A percentile compares a stretch with the other conserved stretches of the same genome.
Conservation (phyloP, 2,329 filamentous ascomycete genomes). For the Pezicula carpinea region DNA sequence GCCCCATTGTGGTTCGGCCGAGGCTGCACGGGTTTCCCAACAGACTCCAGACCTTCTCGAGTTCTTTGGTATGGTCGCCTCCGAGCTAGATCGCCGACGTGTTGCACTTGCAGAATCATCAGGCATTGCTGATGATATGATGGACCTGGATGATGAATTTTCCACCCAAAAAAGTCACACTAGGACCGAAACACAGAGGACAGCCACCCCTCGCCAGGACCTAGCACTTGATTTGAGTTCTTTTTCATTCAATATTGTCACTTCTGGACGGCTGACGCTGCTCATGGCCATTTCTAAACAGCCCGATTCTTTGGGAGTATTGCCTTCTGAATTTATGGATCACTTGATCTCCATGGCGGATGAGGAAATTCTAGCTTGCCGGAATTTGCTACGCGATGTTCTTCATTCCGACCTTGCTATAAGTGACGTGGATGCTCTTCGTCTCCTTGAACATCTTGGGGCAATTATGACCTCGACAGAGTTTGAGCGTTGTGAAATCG, state of each 20-base stretch:
- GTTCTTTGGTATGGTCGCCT: constrained; percentile 20
- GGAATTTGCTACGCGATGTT: constrained; percentile 45
- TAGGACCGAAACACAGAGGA: constrained; percentile 30
- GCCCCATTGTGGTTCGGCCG: constrained; percentile 15
- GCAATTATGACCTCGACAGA: constrained; percentile 49
- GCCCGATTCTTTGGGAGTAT: constrained; percentile 31
- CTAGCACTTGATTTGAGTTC: constrained; percentile 20
- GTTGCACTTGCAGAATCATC: constrained; percentile 9
- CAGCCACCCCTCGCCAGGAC: constrained; percentile 37
- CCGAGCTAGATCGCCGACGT: constrained; percentile 14
- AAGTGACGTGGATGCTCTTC: constrained; percentile 39
- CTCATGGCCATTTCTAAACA: constrained; percentile 14
- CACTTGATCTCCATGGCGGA: constrained; percentile 43
- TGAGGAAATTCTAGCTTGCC: constrained; percentile 50
- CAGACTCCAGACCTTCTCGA: constrained; percentile 17
- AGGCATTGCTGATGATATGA: constrained; percentile 42
- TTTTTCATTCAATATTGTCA: constrained; percentile 20
- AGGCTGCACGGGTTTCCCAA: constrained; percentile 13
- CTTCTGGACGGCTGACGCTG: constrained; percentile 19
- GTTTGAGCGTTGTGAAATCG: constrained; percentile 70
- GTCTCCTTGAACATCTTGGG: constrained; percentile 47
- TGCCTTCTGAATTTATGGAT: constrained; percentile 48
- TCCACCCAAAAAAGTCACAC: constrained; percentile 53
- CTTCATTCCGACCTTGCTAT: constrained; percentile 50
- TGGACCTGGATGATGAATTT: constrained; percentile 65